Evolutionary conservation across 192 early-diverging fungal genomes (phyloP), one percentile per base, ranked within the genome.

Genomic region (Gigaspora rosea): DNA sequence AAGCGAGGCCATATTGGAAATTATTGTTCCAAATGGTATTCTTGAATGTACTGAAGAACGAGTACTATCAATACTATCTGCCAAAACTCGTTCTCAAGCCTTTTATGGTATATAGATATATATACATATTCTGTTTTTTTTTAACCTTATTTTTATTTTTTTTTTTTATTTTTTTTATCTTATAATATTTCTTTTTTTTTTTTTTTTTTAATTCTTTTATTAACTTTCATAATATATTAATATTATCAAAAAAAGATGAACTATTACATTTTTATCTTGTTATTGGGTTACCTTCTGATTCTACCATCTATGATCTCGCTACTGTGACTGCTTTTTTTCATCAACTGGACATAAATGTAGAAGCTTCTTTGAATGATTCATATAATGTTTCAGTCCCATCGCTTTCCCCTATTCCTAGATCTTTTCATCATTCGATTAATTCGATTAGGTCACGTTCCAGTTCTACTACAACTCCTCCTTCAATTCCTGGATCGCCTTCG

Each of bases 331-430:
- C 78, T 10, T 85, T 89, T 74, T 89, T 84, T 52, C 67, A 83
- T 11, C 81, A 85, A 41, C 76, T 89, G 8, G 88, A 89, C 68
- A 84, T 89, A 32, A 82, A 85, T 65, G 81, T 87, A 20, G 88
- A 89, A 54, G 88, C 88, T 6, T 81, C 86, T 12, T 79, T 87
- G 78, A 78, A 79, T 1, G 88, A 89, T 48, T 62, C 75, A 33
- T 58, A 56, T 22, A 52, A 78, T 4, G 49, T 75, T 22, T 76
- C 70, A 0, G 52, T 54, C 12, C 71, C 77, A 18, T 50, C 57
- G 2, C 56, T 61, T 15, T 51, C 61, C 48, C 68, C 50, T 32
- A 66, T 57, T 20, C 71, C 67, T 33, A 48, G 49, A 33, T 75
- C 52, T 3, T 18, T 50, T 41, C 50, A 59, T 9, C 20, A 78